These are phyloP conservation scores for Ascochyta lentis DNA, from an alignment of 2,329 filamentous ascomycete species.

Conservation along the genomic window DNA sequence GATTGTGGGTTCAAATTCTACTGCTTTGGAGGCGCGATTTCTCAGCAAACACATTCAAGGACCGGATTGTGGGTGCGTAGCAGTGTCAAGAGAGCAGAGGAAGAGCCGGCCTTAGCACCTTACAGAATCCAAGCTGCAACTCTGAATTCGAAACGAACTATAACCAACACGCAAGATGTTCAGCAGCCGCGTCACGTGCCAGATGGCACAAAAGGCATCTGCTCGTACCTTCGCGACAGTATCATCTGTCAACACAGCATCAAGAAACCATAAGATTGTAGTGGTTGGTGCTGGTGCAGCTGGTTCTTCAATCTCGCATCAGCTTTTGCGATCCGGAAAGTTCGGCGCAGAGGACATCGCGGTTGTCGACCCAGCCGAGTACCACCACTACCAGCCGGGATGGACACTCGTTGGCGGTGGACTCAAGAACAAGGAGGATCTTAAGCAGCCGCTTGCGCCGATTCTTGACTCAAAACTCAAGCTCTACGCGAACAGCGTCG, in stretches of 20 bases:
- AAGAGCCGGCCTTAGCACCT: background rate
- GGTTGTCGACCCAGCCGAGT: conserved; percentile 66
- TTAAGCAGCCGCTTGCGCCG: conserved; percentile 58
- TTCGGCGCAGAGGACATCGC: conserved; percentile 68
- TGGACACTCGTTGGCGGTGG: conserved; percentile 74
- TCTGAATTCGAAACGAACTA: background rate
- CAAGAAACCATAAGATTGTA: conserved; percentile 66
- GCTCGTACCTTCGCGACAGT: conserved; percentile 33
- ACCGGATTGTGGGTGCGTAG: background rate
- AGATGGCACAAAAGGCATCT: conserved; percentile 13
- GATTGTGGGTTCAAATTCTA: conserved; percentile 19
- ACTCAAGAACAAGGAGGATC: conserved; percentile 66
- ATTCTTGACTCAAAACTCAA: conserved; percentile 67
- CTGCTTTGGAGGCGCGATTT: conserved; percentile 5
- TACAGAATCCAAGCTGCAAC: background rate
- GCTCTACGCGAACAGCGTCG: conserved; percentile 63
- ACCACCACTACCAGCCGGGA: conserved; percentile 73
- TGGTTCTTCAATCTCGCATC: conserved; percentile 70
- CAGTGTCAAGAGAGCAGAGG: background rate
- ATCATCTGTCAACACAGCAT: conserved; percentile 37
- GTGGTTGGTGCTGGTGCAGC: conserved; percentile 72
- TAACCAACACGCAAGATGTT: conserved; percentile 5
- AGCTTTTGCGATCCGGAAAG: conserved; percentile 66
- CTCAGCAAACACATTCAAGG: conserved; percentile 5
- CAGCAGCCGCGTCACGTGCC: conserved; percentile 19